Conservation (phyloP, 805 yeast species). For the Pichia scutulata region DNA sequence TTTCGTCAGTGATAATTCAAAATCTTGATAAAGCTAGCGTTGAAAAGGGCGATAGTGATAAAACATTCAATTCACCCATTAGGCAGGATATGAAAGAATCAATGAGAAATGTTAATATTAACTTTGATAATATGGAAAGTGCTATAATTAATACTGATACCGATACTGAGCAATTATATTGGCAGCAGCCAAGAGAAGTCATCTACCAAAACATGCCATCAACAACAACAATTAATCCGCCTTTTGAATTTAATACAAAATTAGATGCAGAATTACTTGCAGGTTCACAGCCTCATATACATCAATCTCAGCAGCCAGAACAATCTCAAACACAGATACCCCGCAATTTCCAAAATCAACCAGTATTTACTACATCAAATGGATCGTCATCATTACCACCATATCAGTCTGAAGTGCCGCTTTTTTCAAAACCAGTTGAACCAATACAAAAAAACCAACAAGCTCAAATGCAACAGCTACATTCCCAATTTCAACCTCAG, state of each 20-base stretch:
- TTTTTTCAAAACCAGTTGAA: neutral
- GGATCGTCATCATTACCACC: neutral
- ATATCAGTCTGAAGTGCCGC: neutral
- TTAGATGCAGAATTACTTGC: neutral
- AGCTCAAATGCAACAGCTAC: neutral
- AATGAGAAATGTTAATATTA: neutral
- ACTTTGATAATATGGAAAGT: no score
- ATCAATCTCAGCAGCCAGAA: neutral
- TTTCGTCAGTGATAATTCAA: slow-evolving; percentile 15
- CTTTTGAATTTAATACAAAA: neutral
- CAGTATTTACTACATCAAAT: neutral
- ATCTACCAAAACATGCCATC: neutral
- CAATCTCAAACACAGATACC: neutral
- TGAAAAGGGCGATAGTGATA: neutral
- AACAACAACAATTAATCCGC: neutral
- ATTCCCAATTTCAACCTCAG: no score
- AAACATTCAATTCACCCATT: neutral
- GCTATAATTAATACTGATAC: no score
- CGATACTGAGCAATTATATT: neutral
- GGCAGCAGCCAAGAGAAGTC: neutral
- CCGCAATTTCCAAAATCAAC: neutral
- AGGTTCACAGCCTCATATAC: neutral
- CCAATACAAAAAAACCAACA: neutral
- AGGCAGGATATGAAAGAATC: neutral
- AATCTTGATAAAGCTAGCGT: slow-evolving; percentile 6